Evolutionary conservation across 2,329 filamentous ascomycete species (phyloP), one percentile per base, ranked within the genome.

Genomic region (Paramyrothecium roridum): DNA sequence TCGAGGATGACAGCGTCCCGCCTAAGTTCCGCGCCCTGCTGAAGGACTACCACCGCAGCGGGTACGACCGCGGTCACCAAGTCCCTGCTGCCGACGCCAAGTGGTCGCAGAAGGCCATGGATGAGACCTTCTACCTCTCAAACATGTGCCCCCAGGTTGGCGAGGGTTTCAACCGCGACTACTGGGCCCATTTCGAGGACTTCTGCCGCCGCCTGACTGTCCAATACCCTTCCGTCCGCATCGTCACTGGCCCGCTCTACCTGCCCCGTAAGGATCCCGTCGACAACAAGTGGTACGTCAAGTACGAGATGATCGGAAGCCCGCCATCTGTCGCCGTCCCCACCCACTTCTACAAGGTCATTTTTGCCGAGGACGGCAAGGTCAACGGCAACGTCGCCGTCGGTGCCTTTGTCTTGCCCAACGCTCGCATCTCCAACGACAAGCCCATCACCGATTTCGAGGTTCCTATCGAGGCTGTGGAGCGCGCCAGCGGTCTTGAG

Each of bases 131-230:
- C 69, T 88, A 85, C 67, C 82, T 99, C 54, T 88, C 83, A 69
- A 99, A 99, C 77, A 99, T 99, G 93, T 96, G 93, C 69, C 95
- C 95, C 33, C 95, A 99, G 76, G 95, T 99, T 30, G 95, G 95
- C 62, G 91, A 97, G 70, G 95, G 95, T 56, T 99, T 99, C 81
- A 99, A 99, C 77, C 84, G 95, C 52, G 95, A 99, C 77, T 99
- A 99, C 83, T 99, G 95, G 95, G 90, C 95, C 40, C 95, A 99
- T 73, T 93, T 99, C 63, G 95, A 99, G 76, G 93, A 97, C 69
- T 99, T 98, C 69, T 97, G 93, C 76, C 85, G 95, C 11, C 80
- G 91, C 19, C 79, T 99, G 61, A 93, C 93, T 1, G 76, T 79
- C 49, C 82, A 79, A 53, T 99, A 97, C 69, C 93, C 93, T 1